Percentiles rank a stretch among this genome's conserved stretches.
Evolutionary conservation across 75 land plant species (phyloP).

Genomic region (Chamaecyparis obtusa): DNA sequence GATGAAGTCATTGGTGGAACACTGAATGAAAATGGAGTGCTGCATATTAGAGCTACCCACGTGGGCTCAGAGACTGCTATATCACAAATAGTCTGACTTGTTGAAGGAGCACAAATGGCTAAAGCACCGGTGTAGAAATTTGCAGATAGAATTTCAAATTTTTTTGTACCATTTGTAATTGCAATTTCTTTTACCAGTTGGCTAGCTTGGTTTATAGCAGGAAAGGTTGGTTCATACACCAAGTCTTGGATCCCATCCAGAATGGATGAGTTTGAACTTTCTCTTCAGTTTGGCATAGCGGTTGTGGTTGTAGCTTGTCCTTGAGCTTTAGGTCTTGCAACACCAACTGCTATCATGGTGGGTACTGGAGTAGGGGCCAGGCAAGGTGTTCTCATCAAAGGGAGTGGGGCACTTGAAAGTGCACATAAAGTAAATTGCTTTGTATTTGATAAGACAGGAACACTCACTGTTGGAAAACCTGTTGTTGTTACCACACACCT

Average conservation of each 20-base stretch:
- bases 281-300: constrained; percentile 92
- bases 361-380: constrained; percentile 95
- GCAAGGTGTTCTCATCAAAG: constrained; percentile 90
- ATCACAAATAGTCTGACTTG: no score
- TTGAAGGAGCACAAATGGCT: no score
- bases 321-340: constrained; percentile 96
- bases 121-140: no score
- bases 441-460: constrained; percentile 97
- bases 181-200: no score
- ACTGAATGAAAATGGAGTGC: no score
- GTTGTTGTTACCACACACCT: constrained; percentile 63
- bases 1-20: no score
- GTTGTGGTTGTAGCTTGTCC: constrained; percentile 92
- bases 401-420: constrained; percentile 87
- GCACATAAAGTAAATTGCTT: constrained; percentile 83
- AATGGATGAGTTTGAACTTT: constrained; percentile 81
- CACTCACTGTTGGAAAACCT: constrained; percentile 87
- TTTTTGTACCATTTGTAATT: no score
- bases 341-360: constrained; percentile 98
- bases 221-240: constrained; percentile 60
- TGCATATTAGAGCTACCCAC: no score
- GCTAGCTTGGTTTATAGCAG: constrained; percentile 88
- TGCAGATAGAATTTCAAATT: no score
- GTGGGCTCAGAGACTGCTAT: no score
- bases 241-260: constrained; percentile 76